A percentile compares a stretch with the other conserved stretches of the same genome.
Conservation (phyloP, 805 yeast genomes). For the Starmerella etchellsii region DNA sequence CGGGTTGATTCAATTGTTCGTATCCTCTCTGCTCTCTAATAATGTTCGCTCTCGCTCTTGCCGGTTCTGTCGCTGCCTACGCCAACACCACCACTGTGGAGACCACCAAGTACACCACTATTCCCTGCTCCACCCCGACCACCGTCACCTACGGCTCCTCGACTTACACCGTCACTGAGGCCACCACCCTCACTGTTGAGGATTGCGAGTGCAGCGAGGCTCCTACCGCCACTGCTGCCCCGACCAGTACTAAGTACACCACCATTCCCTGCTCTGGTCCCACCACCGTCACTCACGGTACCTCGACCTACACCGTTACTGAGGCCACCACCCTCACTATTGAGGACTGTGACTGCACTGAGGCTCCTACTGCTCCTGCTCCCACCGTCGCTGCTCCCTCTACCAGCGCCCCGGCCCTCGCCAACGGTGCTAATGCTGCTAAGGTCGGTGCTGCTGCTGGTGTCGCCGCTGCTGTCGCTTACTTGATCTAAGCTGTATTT, state of each 20-base stretch:
- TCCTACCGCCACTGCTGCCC: conserved; percentile 30
- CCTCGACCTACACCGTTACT: conserved; percentile 31
- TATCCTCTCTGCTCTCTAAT: no score
- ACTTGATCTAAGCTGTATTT: conserved; percentile 18
- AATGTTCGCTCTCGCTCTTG: conserved; percentile 30
- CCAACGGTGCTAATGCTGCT: conserved; percentile 16
- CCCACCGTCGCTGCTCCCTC: conserved; percentile 1
- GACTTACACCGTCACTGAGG: conserved; percentile 26
- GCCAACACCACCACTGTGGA: conserved; percentile 19
- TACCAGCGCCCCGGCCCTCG: conserved; percentile 10
- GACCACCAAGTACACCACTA: conserved; percentile 21
- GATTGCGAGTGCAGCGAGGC: conserved; percentile 54
- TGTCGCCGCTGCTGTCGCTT: conserved; percentile 19
- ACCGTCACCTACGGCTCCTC: conserved; percentile 30
- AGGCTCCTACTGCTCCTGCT: not conserved
- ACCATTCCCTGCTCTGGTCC: conserved; percentile 20
- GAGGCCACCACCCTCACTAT: conserved; percentile 46
- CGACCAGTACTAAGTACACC: conserved; percentile 18
- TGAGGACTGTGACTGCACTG: conserved; percentile 31
- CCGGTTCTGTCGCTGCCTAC: conserved; percentile 42
- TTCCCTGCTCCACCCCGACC: conserved; percentile 22
- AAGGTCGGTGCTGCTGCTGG: conserved; percentile 19
- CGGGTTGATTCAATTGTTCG: no score
- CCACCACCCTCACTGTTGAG: conserved; percentile 51
- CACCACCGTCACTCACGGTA: conserved; percentile 18